Base-by-base conservation (phyloP, 2,329 filamentous ascomycete species). In the Mycosphaerella sp. region DNA sequence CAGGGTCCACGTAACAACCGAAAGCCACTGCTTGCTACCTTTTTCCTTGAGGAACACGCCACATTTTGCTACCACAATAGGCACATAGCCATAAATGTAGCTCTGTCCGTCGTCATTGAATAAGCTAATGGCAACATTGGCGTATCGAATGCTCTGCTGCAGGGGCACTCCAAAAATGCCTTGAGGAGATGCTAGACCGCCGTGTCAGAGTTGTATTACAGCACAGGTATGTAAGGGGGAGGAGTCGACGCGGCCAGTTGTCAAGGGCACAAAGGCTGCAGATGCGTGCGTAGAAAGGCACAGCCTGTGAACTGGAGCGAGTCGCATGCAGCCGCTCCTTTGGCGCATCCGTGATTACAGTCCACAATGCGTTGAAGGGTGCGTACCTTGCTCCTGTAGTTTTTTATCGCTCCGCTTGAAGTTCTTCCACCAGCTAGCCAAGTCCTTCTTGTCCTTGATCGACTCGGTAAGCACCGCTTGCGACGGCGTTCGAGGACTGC, bases 41-140 rank as follows among this genome's bases (percentile, higher is more conserved):
- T 95, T 96, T 70, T 98, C 93, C 71, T 98, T 98, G 59, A 98
- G 70, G 62, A 90, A 98, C 3, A 98, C 90, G 56, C 93, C 93
- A 68, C 93, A 97, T 70, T 98, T 98, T 32, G 93, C 93, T 48
- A 98, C 91, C 39, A 98, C 91, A 59, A 98, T 97, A 14, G 93
- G 93, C 6, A 98, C 91, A 66, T 97, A 97, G 65, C 93, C 93
- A 69, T 97, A 98, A 48, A 97, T 96, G 70, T 95, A 97, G 72
- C 89, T 95, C 69, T 93, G 83, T 28, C 91, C 91, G 59, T 93
- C 80, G 59, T 91, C 88, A 67, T 97, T 90, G 59, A 93, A 87
- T 25, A 98, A 80, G 17, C 91, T 97, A 64, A 98, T 98, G 58
- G 93, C 93, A 54, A 98, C 93, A 66, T 97, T 98, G 53, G 93